These are phyloP conservation scores for Warburgia ugandensis DNA, from an alignment of 164 flowering plant genomes.

Conservation along the genomic window DNA sequence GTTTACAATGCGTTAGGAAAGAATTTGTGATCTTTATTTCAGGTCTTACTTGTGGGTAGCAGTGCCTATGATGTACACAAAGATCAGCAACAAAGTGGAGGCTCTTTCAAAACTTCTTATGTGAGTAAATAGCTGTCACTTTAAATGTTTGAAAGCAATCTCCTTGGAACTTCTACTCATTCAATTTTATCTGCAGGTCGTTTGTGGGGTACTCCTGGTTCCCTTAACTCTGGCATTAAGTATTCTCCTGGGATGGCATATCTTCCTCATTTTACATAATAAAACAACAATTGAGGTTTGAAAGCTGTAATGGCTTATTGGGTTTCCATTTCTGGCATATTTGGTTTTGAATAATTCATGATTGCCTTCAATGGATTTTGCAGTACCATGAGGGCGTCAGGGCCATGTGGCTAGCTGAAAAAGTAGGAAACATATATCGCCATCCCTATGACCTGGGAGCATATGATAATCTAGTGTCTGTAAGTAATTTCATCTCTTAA, in stretches of 20 bases:
- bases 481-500: too few species aligned
- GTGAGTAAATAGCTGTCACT: too few species aligned
- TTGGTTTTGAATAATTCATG: background rate
- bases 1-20: too few species aligned
- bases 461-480: constrained; percentile 68
- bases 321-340: too few species aligned
- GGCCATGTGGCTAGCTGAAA: constrained; percentile 91
- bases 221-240: constrained; percentile 58
- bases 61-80: constrained; percentile 30
- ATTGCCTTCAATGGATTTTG: constrained; percentile 7
- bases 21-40: constrained; percentile 6
- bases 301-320: background rate
- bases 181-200: constrained; percentile 35
- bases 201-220: constrained; percentile 57
- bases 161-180: too few species aligned
- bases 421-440: constrained; percentile 63
- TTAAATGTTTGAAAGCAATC: too few species aligned
- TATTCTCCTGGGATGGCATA: constrained; percentile 78
- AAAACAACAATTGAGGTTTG: constrained; percentile 95
- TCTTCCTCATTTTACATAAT: constrained; percentile 65
- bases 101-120: constrained; percentile 46
- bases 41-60: constrained; percentile 75
- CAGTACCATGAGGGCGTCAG: constrained; percentile 99
- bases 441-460: constrained; percentile 88
- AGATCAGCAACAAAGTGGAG: constrained; percentile 40